phyloP scores from a whole-genome alignment of 805 yeast genomes.

The Yarrowia divulgata region DNA sequence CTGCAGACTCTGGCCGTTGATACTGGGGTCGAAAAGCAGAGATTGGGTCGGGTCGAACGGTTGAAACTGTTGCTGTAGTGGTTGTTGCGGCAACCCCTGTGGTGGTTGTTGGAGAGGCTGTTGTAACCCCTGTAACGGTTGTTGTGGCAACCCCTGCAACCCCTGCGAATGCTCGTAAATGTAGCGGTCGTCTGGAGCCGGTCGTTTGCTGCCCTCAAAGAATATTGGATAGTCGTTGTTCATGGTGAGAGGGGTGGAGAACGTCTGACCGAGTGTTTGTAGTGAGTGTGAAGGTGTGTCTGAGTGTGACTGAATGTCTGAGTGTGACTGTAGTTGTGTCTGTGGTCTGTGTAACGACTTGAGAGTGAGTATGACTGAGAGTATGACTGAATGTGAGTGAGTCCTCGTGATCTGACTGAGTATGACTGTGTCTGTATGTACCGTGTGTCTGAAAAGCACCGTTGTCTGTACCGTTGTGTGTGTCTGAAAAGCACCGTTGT shows the following conservation, averaged over 20 bases:
- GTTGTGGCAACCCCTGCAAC: background rate
- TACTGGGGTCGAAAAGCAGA: constrained; percentile 22
- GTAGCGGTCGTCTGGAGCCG: constrained; percentile 17
- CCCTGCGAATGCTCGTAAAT: constrained; percentile 9
- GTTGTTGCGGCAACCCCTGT: background rate
- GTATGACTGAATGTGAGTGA: too few relatives aligned
- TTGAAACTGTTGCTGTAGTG: background rate
- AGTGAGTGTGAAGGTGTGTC: background rate
- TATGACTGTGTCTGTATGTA: too few relatives aligned
- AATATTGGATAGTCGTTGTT: constrained; percentile 25
- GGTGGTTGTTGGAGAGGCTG: background rate
- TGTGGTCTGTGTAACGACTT: too few relatives aligned
- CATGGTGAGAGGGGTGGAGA: background rate
- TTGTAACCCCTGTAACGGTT: background rate
- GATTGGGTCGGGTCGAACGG: constrained; percentile 14
- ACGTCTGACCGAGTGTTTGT: background rate
- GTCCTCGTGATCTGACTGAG: too few relatives aligned
- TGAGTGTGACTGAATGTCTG: too few relatives aligned
- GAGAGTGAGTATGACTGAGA: too few relatives aligned
- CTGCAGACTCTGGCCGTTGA: constrained; percentile 19
- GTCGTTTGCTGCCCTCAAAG: constrained; percentile 13
- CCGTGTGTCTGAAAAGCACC: too few relatives aligned
- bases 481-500: too few relatives aligned
- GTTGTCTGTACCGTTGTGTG: too few relatives aligned
- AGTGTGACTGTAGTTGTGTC: too few relatives aligned